Evolutionary conservation across 257 asterid genomes (phyloP), one percentile per base, ranked within the genome.

Genomic region (Pogostemon cablin): DNA sequence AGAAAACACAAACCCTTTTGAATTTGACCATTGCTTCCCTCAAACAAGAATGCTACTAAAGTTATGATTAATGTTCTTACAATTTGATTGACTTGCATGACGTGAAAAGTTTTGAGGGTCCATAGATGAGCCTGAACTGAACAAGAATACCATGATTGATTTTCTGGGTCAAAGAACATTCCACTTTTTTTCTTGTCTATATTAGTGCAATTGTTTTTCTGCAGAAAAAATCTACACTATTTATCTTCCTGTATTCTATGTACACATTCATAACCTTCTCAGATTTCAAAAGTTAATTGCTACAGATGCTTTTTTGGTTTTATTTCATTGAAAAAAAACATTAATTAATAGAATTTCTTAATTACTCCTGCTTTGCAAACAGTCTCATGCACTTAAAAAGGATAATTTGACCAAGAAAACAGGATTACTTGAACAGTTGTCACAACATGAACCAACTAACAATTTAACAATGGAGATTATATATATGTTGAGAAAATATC

Each of bases 1-100:
- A 84, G 76, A 82, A 87, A 25, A 87, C 93, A 71, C 93, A 87
- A 64, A 87, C 82, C 79, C 78, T 87, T 76, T 79, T 81, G 79
- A 85, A 85, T n/a, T 81, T 81, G 4, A 75, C 78, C 87, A 81
- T 86, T 50, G 3, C 53, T 38, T 58, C 42, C 55, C 49, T 15
- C 3, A 9, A 15, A 15, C 15, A 15, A 15, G 32, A 56, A 17
- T 68, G 68, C 72, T 7, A 15, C 3, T 69, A 17, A 75, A 72
- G 37, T 25, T 20, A 25, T 65, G 44, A 37, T 25, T 49, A 69
- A 48, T 42, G 65, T 25, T 25, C 32, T 1, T 25, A 25, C 32
- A 25, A 35, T 67, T 55, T 61, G 69, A 76, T 65, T 48, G 72
- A 71, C 67, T 55, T 67, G 68, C 80, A 75, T 60, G 75, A 71